Percentiles rank a stretch among this genome's conserved stretches.
phyloP scores from a whole-genome alignment of 768 basidiomycete species.

The Psilocybe cubensis region DNA sequence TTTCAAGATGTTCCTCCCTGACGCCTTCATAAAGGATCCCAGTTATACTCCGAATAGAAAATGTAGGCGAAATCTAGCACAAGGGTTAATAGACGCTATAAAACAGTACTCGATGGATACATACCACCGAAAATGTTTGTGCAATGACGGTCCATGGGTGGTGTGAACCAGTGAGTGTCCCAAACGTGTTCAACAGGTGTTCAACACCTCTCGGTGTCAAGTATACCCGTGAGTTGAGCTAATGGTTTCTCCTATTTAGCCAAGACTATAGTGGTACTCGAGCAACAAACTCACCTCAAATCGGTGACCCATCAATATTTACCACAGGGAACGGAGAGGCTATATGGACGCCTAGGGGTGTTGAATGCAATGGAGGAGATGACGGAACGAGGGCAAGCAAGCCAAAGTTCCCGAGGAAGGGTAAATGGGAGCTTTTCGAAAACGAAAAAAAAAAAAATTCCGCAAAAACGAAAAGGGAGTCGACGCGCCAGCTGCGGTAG shows the following conservation, averaged over 20 bases:
- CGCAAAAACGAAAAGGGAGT: too few relatives aligned
- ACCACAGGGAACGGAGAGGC: background rate
- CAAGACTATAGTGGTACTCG: too few relatives aligned
- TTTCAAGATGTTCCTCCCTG: slow-evolving; percentile 20
- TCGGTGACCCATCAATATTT: background rate
- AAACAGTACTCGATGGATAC: background rate
- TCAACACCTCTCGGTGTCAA: slow-evolving; percentile 21
- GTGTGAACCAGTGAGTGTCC: slow-evolving; percentile 17
- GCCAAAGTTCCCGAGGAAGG: background rate
- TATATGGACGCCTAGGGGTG: background rate
- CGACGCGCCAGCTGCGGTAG: too few relatives aligned
- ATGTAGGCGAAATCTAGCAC: slow-evolving; percentile 19
- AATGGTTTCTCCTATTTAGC: background rate
- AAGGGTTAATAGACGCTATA: background rate
- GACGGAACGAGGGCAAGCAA: background rate
- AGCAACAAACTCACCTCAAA: slow-evolving; percentile 5
- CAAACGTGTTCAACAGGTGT: slow-evolving; percentile 20
- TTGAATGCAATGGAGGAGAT: background rate
- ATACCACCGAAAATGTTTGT: slow-evolving; percentile 18
- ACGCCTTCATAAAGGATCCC: slow-evolving; percentile 23
- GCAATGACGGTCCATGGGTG: slow-evolving; percentile 19
- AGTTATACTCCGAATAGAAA: slow-evolving; percentile 19
- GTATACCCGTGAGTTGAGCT: slow-evolving; percentile 13
- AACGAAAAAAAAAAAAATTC: too few relatives aligned
- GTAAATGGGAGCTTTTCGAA: background rate